These are phyloP conservation scores for Cubamyces lactineus DNA, from an alignment of 768 basidiomycete genomes.

Conservation along the genomic window DNA sequence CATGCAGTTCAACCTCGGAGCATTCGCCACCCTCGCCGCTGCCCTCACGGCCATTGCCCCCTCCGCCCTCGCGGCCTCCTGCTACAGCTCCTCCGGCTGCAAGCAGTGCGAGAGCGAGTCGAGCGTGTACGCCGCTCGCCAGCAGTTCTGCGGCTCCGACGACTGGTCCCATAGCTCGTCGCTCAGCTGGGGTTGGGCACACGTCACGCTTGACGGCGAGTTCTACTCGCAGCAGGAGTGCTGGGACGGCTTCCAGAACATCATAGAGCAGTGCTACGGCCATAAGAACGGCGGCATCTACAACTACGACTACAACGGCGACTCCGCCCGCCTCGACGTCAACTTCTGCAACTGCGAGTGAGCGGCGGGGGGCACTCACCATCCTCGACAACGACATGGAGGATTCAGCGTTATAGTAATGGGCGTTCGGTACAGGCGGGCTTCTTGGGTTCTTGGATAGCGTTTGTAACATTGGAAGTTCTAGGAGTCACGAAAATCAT, in stretches of 20 bases:
- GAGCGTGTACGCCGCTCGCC: neutral
- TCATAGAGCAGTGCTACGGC: conserved; percentile 5
- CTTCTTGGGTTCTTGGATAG: no score
- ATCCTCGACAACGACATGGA: no score
- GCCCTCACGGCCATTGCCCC: neutral
- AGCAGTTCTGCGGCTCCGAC: neutral
- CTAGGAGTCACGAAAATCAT: no score
- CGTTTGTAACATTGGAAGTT: no score
- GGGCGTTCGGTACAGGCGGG: no score
- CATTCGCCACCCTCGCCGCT: neutral
- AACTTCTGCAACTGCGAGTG: conserved; percentile 2
- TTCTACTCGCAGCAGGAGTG: conserved; percentile 7
- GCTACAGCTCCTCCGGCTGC: conserved; percentile 1
- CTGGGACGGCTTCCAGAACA: conserved; percentile 3
- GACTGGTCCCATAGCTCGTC: neutral
- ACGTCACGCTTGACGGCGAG: neutral
- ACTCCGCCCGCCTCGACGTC: conserved; percentile 2
- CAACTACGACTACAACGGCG: neutral
- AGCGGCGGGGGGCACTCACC: no score
- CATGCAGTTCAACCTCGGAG: neutral
- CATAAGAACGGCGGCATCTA: neutral
- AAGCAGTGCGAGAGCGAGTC: neutral
- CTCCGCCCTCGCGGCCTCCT: conserved; percentile 1
- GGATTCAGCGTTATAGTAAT: no score
- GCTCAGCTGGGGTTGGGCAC: neutral